phyloP scores from a whole-genome alignment of 202 grass and related monocot species.

The Schoenoplectus tabernaemontani region DNA sequence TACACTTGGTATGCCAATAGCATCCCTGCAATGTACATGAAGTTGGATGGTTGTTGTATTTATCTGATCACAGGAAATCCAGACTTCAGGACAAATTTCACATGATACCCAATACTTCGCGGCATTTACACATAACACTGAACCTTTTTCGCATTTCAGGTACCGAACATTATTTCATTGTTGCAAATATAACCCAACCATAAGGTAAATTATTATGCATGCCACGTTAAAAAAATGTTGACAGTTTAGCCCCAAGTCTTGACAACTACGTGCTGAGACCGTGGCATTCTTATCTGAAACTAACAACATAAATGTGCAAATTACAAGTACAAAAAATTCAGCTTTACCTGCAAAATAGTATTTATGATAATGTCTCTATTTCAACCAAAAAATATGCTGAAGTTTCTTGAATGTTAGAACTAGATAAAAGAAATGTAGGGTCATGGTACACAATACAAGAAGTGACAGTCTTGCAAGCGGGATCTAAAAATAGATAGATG shows the following conservation, averaged over 20 bases:
- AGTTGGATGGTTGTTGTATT: neutral
- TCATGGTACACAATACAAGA: neutral
- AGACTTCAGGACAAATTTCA: neutral
- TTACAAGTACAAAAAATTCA: neutral
- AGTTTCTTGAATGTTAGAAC: neutral
- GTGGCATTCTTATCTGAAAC: neutral
- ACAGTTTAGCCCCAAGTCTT: neutral
- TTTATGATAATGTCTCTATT: neutral
- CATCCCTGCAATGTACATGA: conserved; percentile 44
- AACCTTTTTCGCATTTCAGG: neutral
- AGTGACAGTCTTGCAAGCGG: neutral
- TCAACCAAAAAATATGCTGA: neutral
- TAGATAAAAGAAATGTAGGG: conserved; percentile 1
- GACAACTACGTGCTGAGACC: neutral
- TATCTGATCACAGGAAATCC: neutral
- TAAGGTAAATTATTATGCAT: neutral
- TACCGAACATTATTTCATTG: neutral
- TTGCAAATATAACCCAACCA: neutral
- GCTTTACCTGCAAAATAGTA: neutral
- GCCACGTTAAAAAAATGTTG: neutral
- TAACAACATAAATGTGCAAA: neutral
- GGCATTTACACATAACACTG: neutral
- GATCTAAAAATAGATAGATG: neutral
- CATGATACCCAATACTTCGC: neutral
- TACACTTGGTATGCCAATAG: conserved; percentile 78